phyloP scores from a whole-genome alignment of 2,329 filamentous ascomycete species.

The Exutisphaerella laricina region DNA sequence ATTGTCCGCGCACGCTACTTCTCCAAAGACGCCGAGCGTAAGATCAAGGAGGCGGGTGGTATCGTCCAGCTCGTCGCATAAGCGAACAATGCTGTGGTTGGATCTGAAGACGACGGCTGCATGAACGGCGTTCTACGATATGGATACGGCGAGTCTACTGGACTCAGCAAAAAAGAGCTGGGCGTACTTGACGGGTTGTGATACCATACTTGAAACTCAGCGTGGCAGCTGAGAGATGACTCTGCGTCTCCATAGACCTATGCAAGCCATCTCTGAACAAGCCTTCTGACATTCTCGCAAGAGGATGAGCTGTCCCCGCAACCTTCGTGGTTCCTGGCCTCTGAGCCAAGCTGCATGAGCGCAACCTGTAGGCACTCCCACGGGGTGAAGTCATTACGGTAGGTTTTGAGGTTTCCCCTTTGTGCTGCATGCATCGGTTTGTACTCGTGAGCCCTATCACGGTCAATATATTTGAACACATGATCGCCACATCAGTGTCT shows the following conservation, averaged over 20 bases:
- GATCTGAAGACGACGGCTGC: constrained; percentile 12
- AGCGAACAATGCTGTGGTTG: constrained; percentile 29
- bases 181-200: constrained; percentile 15
- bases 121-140: constrained; percentile 15
- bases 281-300: constrained; percentile 37
- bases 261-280: constrained; percentile 48
- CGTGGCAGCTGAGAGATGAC: constrained; percentile 51
- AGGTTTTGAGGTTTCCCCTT: not conserved
- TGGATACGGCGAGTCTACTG: constrained; percentile 10
- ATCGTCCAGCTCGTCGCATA: constrained; percentile 94
- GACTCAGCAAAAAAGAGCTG: constrained; percentile 12
- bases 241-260: constrained; percentile 38
- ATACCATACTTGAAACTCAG: constrained; percentile 35
- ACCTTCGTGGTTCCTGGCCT: constrained; percentile 7
- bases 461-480: not conserved
- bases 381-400: not conserved
- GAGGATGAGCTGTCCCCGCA: constrained; percentile 28
- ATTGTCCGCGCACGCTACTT: constrained; percentile 95
- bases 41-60: constrained; percentile 97
- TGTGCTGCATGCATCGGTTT: not conserved
- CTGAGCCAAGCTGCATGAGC: not conserved
- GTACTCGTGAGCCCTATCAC: not conserved
- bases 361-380: not conserved
- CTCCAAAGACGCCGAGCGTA: constrained; percentile 92
- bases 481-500: not conserved